Base-by-base conservation (phyloP, 2,329 filamentous ascomycete species). In the Nothopassalora personata region DNA sequence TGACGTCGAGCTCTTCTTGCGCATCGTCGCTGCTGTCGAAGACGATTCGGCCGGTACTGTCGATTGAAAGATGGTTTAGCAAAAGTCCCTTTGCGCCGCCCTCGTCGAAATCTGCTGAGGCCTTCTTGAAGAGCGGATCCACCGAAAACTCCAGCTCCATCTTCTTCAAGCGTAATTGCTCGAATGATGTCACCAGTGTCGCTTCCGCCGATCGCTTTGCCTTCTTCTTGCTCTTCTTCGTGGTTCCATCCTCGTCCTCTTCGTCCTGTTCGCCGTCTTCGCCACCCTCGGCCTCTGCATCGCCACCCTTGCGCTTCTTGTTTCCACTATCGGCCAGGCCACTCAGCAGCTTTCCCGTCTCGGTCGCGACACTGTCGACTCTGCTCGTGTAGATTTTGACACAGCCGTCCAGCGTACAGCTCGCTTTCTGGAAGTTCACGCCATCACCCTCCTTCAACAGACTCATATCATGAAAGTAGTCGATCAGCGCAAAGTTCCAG, bases 391-490 rank as follows among this genome's bases (percentile, higher is more conserved):
- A 99, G 70, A 99, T 97, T 79, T 99, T 99, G 71, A 99, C 94
- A 72, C 94, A 99, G 19, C 94, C 94, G 72, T 99, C 94, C 18
- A 99, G 81, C 0, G 94, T 99, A 77, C 91, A 97, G 77, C 92
- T 97, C 60, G 94, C 94, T 74, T 96, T 96, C 73, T 99, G 94
- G 69, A 99, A 99, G 74, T 99, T 99, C 75, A 99, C 92, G 13
- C 92, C 89, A 64, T 99, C 91, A 31, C 94, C 94, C 71, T 99
- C 94, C 72, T 96, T 96, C 51, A 99, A 80, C 47, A 99, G 79
- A 1, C 91, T 96, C 94, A 99, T 97, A 71, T 99, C 94, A 75
- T 99, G 93, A 71, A 99, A 99, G 76, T 99, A 99, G 75, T 99
- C 94, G 72, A 99, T 99, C 18, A 99, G 83, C n/a, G 94, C 94